Evolutionary conservation across 2,329 filamentous ascomycete genomes (phyloP).

Genomic region (Calonectria pteridis): DNA sequence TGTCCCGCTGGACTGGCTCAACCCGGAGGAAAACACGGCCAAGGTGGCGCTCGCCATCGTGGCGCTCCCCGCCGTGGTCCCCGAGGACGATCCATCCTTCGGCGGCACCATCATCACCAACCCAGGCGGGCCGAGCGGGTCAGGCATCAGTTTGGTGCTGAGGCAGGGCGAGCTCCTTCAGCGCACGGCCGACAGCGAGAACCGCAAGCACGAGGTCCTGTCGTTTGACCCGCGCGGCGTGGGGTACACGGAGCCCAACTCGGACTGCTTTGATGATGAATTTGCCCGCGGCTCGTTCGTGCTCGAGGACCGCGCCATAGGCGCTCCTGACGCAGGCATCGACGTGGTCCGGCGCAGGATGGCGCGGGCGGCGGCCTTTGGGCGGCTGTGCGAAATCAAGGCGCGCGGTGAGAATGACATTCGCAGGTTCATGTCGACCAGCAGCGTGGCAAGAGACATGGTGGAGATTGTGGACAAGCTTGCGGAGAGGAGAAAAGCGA

Average conservation of each 20-base stretch:
- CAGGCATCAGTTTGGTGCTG: constrained; percentile 51
- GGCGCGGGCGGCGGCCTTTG: constrained; percentile 44
- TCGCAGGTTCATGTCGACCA: constrained; percentile 50
- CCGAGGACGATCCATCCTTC: constrained; percentile 52
- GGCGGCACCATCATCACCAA: constrained; percentile 59
- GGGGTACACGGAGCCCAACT: constrained; percentile 50
- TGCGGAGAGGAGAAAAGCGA: constrained; percentile 47
- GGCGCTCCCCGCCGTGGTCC: constrained; percentile 55
- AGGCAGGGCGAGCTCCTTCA: constrained; percentile 47
- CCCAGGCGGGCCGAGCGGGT: constrained; percentile 60
- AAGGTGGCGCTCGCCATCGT: constrained; percentile 56
- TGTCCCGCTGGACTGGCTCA: constrained; percentile 59
- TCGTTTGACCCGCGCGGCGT: constrained; percentile 61
- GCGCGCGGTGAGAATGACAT: constrained; percentile 44
- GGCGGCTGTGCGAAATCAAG: constrained; percentile 43
- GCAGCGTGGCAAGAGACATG: constrained; percentile 58
- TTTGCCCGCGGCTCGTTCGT: constrained; percentile 46
- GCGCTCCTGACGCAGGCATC: constrained; percentile 38
- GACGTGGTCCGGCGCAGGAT: constrained; percentile 36
- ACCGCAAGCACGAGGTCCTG: constrained; percentile 57
- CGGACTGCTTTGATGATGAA: constrained; percentile 54
- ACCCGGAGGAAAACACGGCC: constrained; percentile 41
- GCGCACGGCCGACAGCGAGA: constrained; percentile 39
- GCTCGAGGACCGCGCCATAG: constrained; percentile 49
- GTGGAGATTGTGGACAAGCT: constrained; percentile 58